Base-by-base conservation (phyloP, 495 filamentous ascomycete genomes). In the Rhizodiscina lignyota region DNA sequence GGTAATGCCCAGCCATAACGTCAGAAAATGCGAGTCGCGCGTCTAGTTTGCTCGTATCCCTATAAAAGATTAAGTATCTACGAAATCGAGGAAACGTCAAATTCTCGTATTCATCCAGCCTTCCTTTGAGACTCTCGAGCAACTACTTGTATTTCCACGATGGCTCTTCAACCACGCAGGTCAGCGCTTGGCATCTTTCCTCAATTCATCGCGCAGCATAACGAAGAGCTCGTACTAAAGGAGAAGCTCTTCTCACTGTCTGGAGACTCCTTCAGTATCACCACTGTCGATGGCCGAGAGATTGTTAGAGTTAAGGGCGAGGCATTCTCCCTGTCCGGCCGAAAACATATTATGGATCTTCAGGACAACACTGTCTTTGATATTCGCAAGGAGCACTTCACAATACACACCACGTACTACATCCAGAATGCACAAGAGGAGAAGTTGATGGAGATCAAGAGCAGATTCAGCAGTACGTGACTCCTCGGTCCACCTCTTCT, bases 181-280 rank as follows among this genome's bases (percentile, higher is more conserved):
- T n/a, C n/a, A 1, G 40, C n/a, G n/a, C n/a, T 70, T 30, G 65
- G 61, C 35, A 33, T 73, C 19, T 68, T 68, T 46, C 47, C 60
- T 10, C 55, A 58, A 30, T 68, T 63, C 55, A 49, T 67, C 30
- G 53, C 63, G 4, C 49, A 33, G 10, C 51, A 64, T 30, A 45
- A 55, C 23, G 60, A 68, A 35, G 63, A 60, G 1, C 40, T 77
- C 4, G 39, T 66, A 4, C 45, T 77, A 23, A 68, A 61, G 41
- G 70, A 77, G 40, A 66, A 68, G 32, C 49, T 70, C 3, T 40
- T 68, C 31, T 70, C 67, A 13, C 51, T 69, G 18, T 56, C 65
- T 12, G 63, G 66, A 17, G 68, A 74, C 55, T 65, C 56, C 49
- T 74, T 74, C 50, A 60, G 65, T 37, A 59, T 74, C 47, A 60